Percentiles rank a stretch among this genome's conserved stretches.
Evolutionary conservation across 1,284 basidiomycete species (phyloP).

Genomic region (Sporisorium sorghi): DNA sequence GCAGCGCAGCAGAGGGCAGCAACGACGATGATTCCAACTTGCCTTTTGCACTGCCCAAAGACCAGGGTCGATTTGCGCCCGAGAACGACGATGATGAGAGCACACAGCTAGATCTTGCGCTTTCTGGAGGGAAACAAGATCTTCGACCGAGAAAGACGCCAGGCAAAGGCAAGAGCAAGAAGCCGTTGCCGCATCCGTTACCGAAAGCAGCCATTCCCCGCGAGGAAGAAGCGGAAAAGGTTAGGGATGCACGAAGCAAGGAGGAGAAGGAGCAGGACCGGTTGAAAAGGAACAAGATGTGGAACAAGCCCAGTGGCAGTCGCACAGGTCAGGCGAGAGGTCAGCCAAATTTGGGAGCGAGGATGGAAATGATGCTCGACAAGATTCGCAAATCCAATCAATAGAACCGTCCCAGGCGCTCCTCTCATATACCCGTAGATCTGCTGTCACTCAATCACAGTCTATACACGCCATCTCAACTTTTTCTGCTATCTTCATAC

Average conservation of each 20-base stretch:
- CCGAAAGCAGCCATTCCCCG: conserved; percentile 7
- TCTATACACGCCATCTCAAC: background rate
- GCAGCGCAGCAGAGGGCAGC: conserved; percentile 5
- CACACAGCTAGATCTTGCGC: conserved; percentile 10
- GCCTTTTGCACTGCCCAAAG: conserved; percentile 29
- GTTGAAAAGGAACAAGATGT: conserved; percentile 53
- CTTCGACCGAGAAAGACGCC: conserved; percentile 24
- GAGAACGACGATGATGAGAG: conserved; percentile 30
- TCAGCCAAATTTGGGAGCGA: conserved; percentile 65
- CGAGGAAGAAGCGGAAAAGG: conserved; percentile 7
- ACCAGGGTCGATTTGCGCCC: conserved; percentile 57
- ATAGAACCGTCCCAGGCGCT: background rate
- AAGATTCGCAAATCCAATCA: conserved; percentile 53
- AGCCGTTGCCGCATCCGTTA: conserved; percentile 46
- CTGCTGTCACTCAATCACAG: background rate
- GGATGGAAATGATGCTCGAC: conserved; percentile 67
- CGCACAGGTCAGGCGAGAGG: conserved; percentile 55
- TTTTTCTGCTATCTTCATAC: background rate
- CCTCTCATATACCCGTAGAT: conserved; percentile 23
- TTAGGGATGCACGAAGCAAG: conserved; percentile 39
- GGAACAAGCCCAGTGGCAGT: conserved; percentile 64
- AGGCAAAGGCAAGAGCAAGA: conserved; percentile 24
- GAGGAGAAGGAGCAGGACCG: conserved; percentile 58
- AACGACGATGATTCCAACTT: conserved; percentile 8
- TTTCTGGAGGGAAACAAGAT: conserved; percentile 36